Evolutionary conservation across 192 early-diverging fungal species (phyloP).

Genomic region (Anaeromyces robustus): DNA sequence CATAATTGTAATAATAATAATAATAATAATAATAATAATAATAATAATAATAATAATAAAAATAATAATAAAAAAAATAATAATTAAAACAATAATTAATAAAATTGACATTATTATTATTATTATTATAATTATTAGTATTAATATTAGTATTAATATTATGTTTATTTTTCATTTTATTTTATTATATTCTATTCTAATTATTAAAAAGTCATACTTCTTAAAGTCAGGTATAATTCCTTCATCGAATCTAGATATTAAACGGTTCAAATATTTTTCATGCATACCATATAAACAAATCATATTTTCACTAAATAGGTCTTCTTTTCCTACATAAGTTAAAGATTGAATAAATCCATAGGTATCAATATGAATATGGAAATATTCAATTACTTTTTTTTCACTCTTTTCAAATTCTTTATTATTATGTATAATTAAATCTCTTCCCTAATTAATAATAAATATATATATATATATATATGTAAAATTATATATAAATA

Average conservation of each 20-base stretch:
- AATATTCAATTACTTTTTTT: constrained; percentile 16
- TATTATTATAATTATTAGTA: too few species aligned
- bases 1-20: too few species aligned
- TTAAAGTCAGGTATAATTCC: constrained; percentile 33
- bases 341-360: constrained; percentile 25
- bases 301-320: constrained; percentile 24
- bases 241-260: constrained; percentile 33
- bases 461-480: background rate
- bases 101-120: too few species aligned
- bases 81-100: too few species aligned
- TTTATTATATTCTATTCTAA: too few species aligned
- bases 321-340: constrained; percentile 19
- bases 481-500: background rate
- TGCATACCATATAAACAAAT: constrained; percentile 25
- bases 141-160: too few species aligned
- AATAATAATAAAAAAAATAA: too few species aligned
- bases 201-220: too few species aligned
- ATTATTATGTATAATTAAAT: constrained; percentile 21
- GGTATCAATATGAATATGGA: constrained; percentile 25
- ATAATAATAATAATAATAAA: too few species aligned
- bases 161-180: too few species aligned
- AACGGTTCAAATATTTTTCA: constrained; percentile 29
- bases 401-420: background rate
- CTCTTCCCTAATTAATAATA: constrained; percentile 13
- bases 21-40: too few species aligned